A percentile compares a stretch with the other conserved stretches of the same genome.
Evolutionary conservation across 179 eudicot species (phyloP).

Genomic region (Monotropa hypopitys): DNA sequence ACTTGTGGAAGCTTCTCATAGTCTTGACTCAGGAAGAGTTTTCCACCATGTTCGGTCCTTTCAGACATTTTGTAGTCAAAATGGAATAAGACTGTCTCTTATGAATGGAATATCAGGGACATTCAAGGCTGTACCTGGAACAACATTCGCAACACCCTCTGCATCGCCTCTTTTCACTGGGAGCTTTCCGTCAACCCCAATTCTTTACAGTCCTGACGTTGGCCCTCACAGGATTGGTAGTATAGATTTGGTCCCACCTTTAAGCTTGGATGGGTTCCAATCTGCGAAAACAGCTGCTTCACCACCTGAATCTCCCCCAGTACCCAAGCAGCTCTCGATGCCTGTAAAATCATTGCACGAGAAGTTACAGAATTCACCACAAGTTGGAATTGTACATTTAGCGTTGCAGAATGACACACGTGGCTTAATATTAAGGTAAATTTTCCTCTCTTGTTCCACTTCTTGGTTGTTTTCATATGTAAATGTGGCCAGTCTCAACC

Average conservation of each 20-base stretch:
- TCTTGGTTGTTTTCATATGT: background rate
- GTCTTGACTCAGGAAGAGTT: constrained; percentile 89
- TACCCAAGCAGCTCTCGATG: constrained; percentile 53
- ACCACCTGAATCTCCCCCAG: constrained; percentile 66
- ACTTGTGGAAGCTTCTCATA: constrained; percentile 81
- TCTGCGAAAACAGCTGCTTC: constrained; percentile 43
- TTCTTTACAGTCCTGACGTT: constrained; percentile 67
- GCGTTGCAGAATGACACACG: constrained; percentile 82
- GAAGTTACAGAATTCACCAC: constrained; percentile 70
- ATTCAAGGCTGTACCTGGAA: constrained; percentile 40
- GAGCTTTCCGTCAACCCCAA: constrained; percentile 91
- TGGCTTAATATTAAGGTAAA: constrained; percentile 79
- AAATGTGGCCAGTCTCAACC: background rate
- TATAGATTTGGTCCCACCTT: constrained; percentile 81
- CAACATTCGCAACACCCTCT: constrained; percentile 56
- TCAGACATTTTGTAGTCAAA: constrained; percentile 64
- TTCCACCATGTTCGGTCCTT: constrained; percentile 79
- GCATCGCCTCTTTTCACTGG: constrained; percentile 95
- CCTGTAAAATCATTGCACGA: constrained; percentile 60
- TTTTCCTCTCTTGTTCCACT: constrained; percentile 9
- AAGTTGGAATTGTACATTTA: constrained; percentile 82
- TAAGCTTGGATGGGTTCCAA: constrained; percentile 82
- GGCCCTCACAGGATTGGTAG: constrained; percentile 44
- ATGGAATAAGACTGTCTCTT: constrained; percentile 52
- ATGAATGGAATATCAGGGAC: constrained; percentile 37